Percentiles rank a stretch among this genome's conserved stretches.
These are phyloP conservation scores for Globisporangium paddicum DNA, from an alignment of 352 stramenopile species.

Conservation along the genomic window DNA sequence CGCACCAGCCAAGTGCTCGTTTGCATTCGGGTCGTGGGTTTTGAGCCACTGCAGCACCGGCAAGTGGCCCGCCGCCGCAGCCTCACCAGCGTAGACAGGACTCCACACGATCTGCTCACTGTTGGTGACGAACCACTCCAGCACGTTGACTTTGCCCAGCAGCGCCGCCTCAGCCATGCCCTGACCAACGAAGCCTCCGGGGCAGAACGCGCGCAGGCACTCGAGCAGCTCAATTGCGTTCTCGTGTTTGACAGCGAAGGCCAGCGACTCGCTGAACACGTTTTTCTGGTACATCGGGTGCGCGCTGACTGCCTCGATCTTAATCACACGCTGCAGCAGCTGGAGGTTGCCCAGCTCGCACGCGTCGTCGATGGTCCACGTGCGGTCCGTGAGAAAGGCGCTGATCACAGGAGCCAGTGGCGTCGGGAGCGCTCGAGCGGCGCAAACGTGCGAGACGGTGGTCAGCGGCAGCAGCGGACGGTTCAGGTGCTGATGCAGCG, in stretches of 20 bases:
- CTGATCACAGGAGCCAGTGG: neutral
- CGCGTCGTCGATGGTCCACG: slow-evolving; percentile 4
- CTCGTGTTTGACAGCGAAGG: neutral
- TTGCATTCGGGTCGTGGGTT: neutral
- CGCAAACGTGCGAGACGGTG: neutral
- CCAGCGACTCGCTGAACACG: neutral
- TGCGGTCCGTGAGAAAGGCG: neutral
- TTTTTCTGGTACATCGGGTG: neutral
- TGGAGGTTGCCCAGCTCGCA: neutral
- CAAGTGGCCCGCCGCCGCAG: neutral
- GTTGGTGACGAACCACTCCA: neutral
- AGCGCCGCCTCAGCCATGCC: neutral
- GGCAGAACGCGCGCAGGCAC: neutral
- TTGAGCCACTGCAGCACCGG: slow-evolving; percentile 1
- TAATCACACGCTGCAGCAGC: neutral
- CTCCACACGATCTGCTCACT: neutral
- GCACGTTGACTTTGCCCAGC: neutral
- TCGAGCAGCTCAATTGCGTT: slow-evolving; percentile 1
- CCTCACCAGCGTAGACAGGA: neutral
- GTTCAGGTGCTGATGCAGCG: neutral
- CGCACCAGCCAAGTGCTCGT: neutral
- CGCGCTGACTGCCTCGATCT: too few relatives aligned
- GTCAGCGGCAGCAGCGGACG: neutral
- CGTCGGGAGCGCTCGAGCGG: neutral
- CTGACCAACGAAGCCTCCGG: neutral